Evolutionary conservation across 352 stramenopile species (phyloP), one percentile per base, ranked within the genome.

Genomic region (Aphanomyces cochlioides): DNA sequence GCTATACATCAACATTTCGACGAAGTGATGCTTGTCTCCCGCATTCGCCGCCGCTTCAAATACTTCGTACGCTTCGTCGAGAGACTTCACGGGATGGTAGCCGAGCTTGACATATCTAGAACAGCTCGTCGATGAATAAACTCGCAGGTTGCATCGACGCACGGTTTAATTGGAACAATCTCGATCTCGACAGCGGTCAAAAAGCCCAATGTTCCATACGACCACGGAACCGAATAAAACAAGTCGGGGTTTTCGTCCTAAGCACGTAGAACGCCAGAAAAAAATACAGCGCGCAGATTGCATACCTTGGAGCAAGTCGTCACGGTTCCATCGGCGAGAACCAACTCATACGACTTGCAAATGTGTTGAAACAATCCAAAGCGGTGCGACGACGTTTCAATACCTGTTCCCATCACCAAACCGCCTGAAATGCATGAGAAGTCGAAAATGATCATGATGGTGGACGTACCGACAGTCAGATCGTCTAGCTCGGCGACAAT

Each of bases 401-500:
- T 77, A 60, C 78, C 78, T 41, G 66, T 74, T 39, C 78, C 78
- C 59, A 73, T 78, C 40, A 79, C 72, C 19, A 82, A 56, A 19
- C 78, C 78, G 37, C 78, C 59, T 67, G 38, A n/a, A 28, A 6
- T 7, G 7, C 7, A 17, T 4, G 5, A 36, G 39, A 28, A 38
- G 10, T 47, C 3, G 3, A 50, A 19, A 36, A 53, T 43, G 17
- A 5, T 3, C 48, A 36, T 12, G 37, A 53, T 5, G 57, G 10
- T 38, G 17, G 36, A 50, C 38, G 38, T 56, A 67, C 59, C 78
- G 17, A 82, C 73, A 8, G 78, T 84, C 15, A 84, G 59, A 72
- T 79, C 73, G 60, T 84, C 76, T 61, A 84, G 73, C 69, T 84
- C 78, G 12, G 75, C 73, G n/a, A 79, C 63, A 21, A 80, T 73